Conservation (phyloP, 495 filamentous ascomycete genomes). For the Xylaria telfairii region DNA sequence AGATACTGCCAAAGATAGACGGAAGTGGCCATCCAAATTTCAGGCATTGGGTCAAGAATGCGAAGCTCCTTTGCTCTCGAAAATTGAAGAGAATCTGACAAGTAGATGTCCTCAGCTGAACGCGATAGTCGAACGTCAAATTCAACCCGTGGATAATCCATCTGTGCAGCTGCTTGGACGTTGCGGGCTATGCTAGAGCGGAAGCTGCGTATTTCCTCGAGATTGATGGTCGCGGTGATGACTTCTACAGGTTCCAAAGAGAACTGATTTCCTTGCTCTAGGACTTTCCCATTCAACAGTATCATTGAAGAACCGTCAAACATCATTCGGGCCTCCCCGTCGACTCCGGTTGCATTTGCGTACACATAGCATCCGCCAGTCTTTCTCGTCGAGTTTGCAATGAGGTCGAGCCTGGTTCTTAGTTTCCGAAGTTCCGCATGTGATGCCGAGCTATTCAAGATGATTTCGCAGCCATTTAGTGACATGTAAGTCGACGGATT, state of each 20-base stretch:
- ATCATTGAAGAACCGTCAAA: conserved; percentile 74
- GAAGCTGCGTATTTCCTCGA: conserved; percentile 70
- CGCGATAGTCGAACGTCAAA: conserved; percentile 9
- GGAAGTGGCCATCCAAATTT: conserved; percentile 25
- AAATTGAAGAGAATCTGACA: conserved; percentile 9
- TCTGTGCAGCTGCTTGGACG: conserved; percentile 54
- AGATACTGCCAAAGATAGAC: conserved; percentile 33
- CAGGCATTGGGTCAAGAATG: conserved; percentile 30
- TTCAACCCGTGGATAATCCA: conserved; percentile 16
- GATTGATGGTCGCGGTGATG: conserved; percentile 74
- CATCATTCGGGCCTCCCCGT: conserved; percentile 26
- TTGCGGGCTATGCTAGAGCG: conserved; percentile 59
- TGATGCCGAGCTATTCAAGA: conserved; percentile 55
- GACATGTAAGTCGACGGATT: conserved; percentile 49
- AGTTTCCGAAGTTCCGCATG: conserved; percentile 66
- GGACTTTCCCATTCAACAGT: conserved; percentile 68
- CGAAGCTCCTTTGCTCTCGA: conserved; percentile 17
- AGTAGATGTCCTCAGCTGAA: conserved; percentile 16
- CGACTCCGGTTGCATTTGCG: conserved; percentile 12
- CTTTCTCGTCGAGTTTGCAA: conserved; percentile 64
- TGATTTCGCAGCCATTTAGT: conserved; percentile 67
- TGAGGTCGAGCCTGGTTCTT: conserved; percentile 67
- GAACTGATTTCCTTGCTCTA: conserved; percentile 75
- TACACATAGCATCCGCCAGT: conserved; percentile 16
- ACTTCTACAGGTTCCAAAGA: conserved; percentile 79